Evolutionary conservation across 1,284 basidiomycete genomes (phyloP).

Genomic region (Volvariella volvacea): DNA sequence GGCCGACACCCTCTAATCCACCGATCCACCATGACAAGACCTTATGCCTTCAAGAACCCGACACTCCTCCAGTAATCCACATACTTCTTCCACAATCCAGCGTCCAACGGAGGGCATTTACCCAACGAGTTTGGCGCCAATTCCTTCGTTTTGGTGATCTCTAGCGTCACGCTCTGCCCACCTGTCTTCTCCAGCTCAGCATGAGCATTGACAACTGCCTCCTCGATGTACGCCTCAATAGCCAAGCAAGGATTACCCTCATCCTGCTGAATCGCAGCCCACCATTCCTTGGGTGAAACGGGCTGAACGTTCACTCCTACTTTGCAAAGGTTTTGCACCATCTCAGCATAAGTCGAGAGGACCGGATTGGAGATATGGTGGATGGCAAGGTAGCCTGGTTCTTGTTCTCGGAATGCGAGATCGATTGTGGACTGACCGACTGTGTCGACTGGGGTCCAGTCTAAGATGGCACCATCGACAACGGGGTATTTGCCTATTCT

Average conservation of each 20-base stretch:
- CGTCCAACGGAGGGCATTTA: conserved; percentile 6
- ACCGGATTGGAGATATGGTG: too few species aligned
- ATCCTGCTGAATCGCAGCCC: conserved; percentile 9
- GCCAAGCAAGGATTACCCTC: conserved; percentile 10
- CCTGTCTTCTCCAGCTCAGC: conserved; percentile 3
- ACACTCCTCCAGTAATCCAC: conserved; percentile 4
- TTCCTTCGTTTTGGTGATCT: conserved; percentile 4
- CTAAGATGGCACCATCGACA: conserved; percentile 3
- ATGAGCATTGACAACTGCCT: conserved; percentile 8
- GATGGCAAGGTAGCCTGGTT: not conserved
- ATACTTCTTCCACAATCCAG: conserved; percentile 7
- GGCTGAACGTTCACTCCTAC: conserved; percentile 2
- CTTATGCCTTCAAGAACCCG: conserved; percentile 4
- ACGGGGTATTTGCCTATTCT: conserved; percentile 10
- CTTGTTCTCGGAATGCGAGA: conserved; percentile 5
- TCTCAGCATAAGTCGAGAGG: too few species aligned
- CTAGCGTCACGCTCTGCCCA: conserved; percentile 3
- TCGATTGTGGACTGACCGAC: conserved; percentile 10
- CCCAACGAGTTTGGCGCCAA: conserved; percentile 1
- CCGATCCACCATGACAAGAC: too few species aligned
- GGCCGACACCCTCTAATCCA: too few species aligned
- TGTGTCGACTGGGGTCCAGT: conserved; percentile 11
- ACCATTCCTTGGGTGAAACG: conserved; percentile 9
- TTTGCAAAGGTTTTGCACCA: too few species aligned
- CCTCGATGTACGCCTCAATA: conserved; percentile 11